Evolutionary conservation across 441 rosid species (phyloP).

Genomic region (Populus hybrid): DNA sequence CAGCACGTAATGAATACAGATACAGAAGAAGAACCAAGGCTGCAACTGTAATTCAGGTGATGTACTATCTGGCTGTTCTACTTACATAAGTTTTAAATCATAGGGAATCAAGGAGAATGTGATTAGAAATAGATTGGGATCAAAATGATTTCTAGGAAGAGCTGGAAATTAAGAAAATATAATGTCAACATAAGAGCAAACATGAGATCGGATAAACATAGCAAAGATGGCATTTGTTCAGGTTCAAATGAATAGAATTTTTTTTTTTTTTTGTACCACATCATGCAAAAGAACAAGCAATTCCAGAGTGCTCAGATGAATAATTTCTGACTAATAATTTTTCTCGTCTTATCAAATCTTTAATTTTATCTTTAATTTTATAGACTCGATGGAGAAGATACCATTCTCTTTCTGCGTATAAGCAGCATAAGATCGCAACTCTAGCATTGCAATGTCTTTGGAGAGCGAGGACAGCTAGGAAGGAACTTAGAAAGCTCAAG

Average conservation of each 20-base stretch:
- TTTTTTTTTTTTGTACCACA: too few species aligned
- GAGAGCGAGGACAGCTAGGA: slow-evolving; percentile 61
- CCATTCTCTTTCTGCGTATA: slow-evolving; percentile 44
- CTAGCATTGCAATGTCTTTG: slow-evolving; percentile 56
- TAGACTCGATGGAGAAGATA: slow-evolving; percentile 60
- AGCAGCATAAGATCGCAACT: slow-evolving; percentile 44
- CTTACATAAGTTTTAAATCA: not conserved
- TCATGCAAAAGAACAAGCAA: not conserved
- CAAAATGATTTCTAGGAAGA: not conserved
- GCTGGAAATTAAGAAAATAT: too few species aligned
- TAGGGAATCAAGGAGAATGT: not conserved
- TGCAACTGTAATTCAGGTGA: slow-evolving; percentile 58
- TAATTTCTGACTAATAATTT: not conserved
- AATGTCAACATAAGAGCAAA: too few species aligned
- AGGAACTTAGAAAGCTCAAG: slow-evolving; percentile 60
- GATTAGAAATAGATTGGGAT: not conserved
- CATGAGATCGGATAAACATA: too few species aligned
- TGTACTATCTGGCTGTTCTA: not conserved
- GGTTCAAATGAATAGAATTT: too few species aligned
- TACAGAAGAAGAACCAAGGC: slow-evolving; percentile 60
- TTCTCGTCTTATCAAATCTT: not conserved
- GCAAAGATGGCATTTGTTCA: too few species aligned
- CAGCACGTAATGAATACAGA: slow-evolving; percentile 48
- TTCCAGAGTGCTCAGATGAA: not conserved
- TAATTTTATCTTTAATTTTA: not conserved